These are phyloP conservation scores for Lyophyllum decastes DNA, from an alignment of 768 basidiomycete species.

Conservation along the genomic window DNA sequence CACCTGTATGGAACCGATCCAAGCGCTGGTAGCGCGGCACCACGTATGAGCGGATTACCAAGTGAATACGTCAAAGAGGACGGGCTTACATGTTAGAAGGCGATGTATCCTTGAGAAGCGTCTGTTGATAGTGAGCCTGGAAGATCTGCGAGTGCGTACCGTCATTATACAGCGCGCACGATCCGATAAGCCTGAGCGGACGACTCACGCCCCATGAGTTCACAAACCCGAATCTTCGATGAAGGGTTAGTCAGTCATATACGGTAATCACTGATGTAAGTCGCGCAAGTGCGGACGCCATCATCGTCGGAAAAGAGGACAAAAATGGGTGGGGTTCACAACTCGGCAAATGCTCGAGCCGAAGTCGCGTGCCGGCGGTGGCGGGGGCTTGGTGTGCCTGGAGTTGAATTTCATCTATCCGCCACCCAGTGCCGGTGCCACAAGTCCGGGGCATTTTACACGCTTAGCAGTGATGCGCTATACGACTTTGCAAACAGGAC, in stretches of 20 bases:
- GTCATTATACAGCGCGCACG: background rate
- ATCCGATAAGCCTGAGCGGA: background rate
- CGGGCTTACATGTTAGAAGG: constrained; percentile 67
- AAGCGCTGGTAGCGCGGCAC: constrained; percentile 51
- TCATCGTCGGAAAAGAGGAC: too few species aligned
- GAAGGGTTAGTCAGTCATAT: background rate
- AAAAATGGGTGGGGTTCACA: too few species aligned
- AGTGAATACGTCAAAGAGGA: background rate
- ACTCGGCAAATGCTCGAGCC: background rate
- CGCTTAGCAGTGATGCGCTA: too few species aligned
- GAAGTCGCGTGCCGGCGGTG: background rate
- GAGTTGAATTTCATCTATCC: background rate
- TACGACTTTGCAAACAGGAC: background rate
- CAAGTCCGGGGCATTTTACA: too few species aligned
- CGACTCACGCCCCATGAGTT: constrained; percentile 73
- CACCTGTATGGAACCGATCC: constrained; percentile 81
- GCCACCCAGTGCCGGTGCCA: too few species aligned
- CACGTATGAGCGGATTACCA: background rate
- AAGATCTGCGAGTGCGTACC: constrained; percentile 48
- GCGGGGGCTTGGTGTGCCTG: constrained; percentile 2
- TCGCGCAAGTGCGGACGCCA: too few species aligned
- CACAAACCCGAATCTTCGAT: constrained; percentile 60
- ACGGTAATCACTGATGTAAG: background rate
- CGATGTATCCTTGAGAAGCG: constrained; percentile 45
- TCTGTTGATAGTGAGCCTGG: constrained; percentile 69